Evolutionary conservation across 139 green algal genomes (phyloP).

Genomic region (Picochlorum sp.): DNA sequence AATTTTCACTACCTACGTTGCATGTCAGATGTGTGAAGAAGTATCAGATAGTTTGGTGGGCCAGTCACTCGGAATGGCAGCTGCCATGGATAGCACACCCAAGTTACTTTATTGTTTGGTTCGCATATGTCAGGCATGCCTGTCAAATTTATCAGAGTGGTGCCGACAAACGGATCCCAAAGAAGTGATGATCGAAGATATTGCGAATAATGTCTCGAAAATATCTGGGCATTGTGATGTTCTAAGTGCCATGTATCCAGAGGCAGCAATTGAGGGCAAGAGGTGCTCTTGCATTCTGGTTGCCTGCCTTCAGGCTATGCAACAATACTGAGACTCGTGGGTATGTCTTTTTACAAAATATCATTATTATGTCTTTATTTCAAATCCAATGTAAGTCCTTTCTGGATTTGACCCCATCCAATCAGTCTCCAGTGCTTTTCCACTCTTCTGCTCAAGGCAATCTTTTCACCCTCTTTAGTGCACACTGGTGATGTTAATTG

Average conservation of each 20-base stretch:
- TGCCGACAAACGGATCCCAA: not conserved
- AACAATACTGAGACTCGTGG: not conserved
- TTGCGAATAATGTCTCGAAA: not conserved
- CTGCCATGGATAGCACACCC: too few species aligned
- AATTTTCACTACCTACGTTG: too few species aligned
- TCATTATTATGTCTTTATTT: not conserved
- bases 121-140: not conserved
- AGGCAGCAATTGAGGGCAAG: not conserved
- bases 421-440: conserved; percentile 99
- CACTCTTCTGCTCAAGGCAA: conserved; percentile 87
- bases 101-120: too few species aligned
- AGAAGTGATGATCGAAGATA: not conserved
- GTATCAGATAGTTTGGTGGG: too few species aligned
- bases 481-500: conserved; percentile 95
- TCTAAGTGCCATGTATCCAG: not conserved
- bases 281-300: not conserved
- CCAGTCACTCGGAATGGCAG: too few species aligned
- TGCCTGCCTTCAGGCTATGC: not conserved
- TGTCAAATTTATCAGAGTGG: not conserved
- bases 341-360: not conserved
- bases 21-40: too few species aligned
- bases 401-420: conserved; percentile 82
- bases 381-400: conserved; percentile 21
- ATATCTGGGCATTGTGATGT: not conserved
- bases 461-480: conserved; percentile 97